Conservation (phyloP, 2,329 filamentous ascomycete species). For the Didymella pomorum region DNA sequence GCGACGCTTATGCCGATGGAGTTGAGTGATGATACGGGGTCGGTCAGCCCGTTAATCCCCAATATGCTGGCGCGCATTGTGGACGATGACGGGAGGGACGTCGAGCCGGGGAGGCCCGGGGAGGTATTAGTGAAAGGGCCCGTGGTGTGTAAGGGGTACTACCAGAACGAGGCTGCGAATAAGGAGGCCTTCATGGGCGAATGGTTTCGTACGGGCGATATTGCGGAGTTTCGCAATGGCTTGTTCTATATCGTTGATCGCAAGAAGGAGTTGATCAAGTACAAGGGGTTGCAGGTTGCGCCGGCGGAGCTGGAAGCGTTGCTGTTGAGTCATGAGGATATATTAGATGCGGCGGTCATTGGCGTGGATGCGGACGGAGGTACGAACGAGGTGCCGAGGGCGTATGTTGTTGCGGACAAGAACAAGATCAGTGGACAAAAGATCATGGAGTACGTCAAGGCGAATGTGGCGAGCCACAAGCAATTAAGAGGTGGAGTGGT, state of each 20-base stretch:
- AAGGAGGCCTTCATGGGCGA: constrained; percentile 41
- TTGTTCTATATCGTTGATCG: constrained; percentile 56
- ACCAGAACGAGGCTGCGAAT: constrained; percentile 45
- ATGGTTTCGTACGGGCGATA: constrained; percentile 53
- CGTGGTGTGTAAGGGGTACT: constrained; percentile 50
- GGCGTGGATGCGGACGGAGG: constrained; percentile 50
- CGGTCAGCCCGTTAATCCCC: constrained; percentile 55
- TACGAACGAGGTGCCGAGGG: constrained; percentile 53
- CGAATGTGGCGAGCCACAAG: constrained; percentile 46
- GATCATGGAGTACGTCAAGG: constrained; percentile 47
- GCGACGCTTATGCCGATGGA: constrained; percentile 58
- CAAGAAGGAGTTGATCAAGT: constrained; percentile 58
- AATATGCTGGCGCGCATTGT: constrained; percentile 49
- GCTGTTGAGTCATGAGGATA: constrained; percentile 51
- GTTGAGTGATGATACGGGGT: constrained; percentile 56
- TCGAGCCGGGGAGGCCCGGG: constrained; percentile 40
- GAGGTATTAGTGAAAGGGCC: constrained; percentile 49
- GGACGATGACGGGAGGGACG: constrained; percentile 46
- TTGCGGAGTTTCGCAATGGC: constrained; percentile 46
- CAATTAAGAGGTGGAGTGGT: constrained; percentile 50
- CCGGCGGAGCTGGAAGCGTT: constrained; percentile 59
- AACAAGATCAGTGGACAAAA: constrained; percentile 39
- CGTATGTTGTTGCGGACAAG: constrained; percentile 54
- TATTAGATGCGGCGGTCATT: constrained; percentile 58
- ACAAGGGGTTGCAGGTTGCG: constrained; percentile 60